These are phyloP conservation scores for Urtica urens DNA, from an alignment of 306 rosid genomes.

Conservation along the genomic window DNA sequence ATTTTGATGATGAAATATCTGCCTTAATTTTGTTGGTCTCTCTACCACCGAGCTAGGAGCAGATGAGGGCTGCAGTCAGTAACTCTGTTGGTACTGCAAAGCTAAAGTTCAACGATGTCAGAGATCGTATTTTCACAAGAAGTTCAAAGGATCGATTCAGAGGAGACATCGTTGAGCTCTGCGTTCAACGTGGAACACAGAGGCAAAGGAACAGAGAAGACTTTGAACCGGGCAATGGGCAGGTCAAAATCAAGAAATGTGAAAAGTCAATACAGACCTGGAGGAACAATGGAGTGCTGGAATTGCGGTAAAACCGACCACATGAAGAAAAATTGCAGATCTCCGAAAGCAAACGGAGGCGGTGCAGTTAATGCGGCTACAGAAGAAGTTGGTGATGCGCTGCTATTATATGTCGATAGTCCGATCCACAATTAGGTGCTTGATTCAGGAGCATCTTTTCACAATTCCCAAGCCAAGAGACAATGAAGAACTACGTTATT, in stretches of 20 bases:
- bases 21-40: not conserved
- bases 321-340: not conserved
- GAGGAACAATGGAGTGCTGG: not conserved
- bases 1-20: not conserved
- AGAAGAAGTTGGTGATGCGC: not conserved
- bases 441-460: constrained; percentile 7
- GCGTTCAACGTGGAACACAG: not conserved
- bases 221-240: not conserved
- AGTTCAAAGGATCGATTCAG: not conserved
- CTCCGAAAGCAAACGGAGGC: not conserved
- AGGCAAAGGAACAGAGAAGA: not conserved
- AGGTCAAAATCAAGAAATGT: not conserved
- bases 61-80: not conserved
- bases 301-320: not conserved
- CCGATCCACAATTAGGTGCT: not conserved
- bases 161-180: not conserved
- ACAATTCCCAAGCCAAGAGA: not conserved
- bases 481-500: not conserved
- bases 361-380: not conserved
- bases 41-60: not conserved
- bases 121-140: not conserved
- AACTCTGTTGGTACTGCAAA: not conserved
- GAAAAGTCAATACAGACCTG: not conserved
- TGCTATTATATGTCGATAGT: not conserved
- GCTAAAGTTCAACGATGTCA: not conserved